phyloP scores from a whole-genome alignment of 768 basidiomycete species.

The Boletus edulis region DNA sequence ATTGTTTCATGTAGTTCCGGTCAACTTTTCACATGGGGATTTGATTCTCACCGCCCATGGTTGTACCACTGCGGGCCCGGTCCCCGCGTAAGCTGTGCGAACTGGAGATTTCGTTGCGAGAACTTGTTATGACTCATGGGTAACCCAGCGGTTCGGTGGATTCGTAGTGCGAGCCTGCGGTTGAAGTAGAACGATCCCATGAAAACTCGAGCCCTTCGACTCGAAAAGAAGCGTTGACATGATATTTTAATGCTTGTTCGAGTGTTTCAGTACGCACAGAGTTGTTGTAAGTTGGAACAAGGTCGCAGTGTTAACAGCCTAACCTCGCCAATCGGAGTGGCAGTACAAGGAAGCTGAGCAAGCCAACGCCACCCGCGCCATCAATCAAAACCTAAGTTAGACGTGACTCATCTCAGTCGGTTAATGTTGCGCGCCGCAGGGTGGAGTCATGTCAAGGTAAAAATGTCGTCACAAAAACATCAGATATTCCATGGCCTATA shows the following conservation, averaged over 20 bases:
- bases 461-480: not conserved
- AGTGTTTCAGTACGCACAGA: constrained; percentile 19
- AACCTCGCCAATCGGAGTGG: constrained; percentile 11
- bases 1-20: constrained; percentile 14
- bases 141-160: constrained; percentile 2
- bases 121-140: not conserved
- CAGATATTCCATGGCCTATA: not conserved
- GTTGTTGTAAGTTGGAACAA: constrained; percentile 17
- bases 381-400: constrained; percentile 21
- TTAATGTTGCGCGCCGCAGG: not conserved
- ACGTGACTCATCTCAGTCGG: constrained; percentile 1
- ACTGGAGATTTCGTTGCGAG: not conserved
- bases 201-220: not conserved
- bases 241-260: constrained; percentile 1
- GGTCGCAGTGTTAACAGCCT: constrained; percentile 28
- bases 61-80: constrained; percentile 16
- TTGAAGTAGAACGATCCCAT: not conserved
- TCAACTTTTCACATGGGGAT: constrained; percentile 16
- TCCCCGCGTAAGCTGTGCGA: constrained; percentile 25
- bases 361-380: constrained; percentile 22
- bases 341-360: constrained; percentile 26
- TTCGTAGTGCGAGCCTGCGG: not conserved
- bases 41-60: constrained; percentile 22
- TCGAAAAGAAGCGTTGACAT: not conserved
- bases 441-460: not conserved